These are phyloP conservation scores for Sugiyamaella castrensis DNA, from an alignment of 1,139 yeast genomes.

Conservation along the genomic window DNA sequence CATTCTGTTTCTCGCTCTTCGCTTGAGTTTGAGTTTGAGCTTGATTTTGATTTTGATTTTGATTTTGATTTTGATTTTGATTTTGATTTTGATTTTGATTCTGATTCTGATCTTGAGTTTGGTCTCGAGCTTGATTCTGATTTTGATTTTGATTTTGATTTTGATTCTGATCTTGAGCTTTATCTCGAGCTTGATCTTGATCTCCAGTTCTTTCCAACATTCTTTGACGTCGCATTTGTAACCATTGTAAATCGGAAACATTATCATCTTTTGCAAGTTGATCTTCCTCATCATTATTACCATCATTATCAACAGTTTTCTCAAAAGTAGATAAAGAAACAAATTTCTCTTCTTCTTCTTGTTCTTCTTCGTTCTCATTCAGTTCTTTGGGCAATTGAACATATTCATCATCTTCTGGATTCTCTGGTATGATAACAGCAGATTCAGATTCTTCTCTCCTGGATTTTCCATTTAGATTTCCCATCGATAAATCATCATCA, in stretches of 20 bases:
- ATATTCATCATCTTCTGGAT: slow-evolving; percentile 33
- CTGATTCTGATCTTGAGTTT: slow-evolving; percentile 19
- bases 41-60: slow-evolving; percentile 23
- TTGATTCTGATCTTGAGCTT: slow-evolving; percentile 20
- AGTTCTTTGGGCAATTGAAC: slow-evolving; percentile 23
- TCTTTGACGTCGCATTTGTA: slow-evolving; percentile 70
- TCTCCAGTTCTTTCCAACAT: slow-evolving; percentile 52
- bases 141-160: slow-evolving; percentile 22
- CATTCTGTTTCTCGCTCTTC: slow-evolving; percentile 1
- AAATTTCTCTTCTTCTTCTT: slow-evolving; percentile 27
- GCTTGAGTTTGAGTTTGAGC: slow-evolving; percentile 24
- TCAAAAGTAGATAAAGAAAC: slow-evolving; percentile 14
- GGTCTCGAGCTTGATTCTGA: slow-evolving; percentile 21
- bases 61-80: slow-evolving; percentile 19
- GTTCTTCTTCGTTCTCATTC: slow-evolving; percentile 27
- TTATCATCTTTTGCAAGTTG: slow-evolving; percentile 49
- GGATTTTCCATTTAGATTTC: not conserved
- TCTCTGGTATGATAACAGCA: slow-evolving; percentile 18
- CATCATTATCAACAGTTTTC: slow-evolving; percentile 20
- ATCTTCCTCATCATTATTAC: slow-evolving; percentile 20
- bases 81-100: slow-evolving; percentile 23
- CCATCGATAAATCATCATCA: slow-evolving; percentile 45
- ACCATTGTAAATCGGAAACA: slow-evolving; percentile 86
- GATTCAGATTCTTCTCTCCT: slow-evolving; percentile 14
- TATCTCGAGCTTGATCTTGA: no score